A percentile compares a stretch with the other conserved stretches of the same genome.
These are phyloP conservation scores for Batkoa obscura DNA, from an alignment of 371 early-diverging fungal species.

Conservation along the genomic window DNA sequence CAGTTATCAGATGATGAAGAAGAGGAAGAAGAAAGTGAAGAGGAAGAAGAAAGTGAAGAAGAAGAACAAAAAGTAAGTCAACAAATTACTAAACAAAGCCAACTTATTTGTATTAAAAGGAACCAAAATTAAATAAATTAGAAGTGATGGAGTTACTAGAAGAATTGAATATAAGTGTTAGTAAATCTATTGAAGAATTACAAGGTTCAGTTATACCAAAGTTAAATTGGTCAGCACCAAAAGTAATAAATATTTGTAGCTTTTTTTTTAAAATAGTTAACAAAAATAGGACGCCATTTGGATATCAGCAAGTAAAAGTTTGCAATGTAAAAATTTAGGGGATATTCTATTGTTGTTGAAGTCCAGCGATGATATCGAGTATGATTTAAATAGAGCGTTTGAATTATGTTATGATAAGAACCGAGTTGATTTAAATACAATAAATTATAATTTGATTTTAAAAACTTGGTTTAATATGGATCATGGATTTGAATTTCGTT, in stretches of 20 bases:
- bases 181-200: too few species aligned
- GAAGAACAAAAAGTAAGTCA: too few species aligned
- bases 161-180: too few species aligned
- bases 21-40: too few species aligned
- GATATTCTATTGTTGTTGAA: slow-evolving; percentile 80
- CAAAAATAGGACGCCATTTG: slow-evolving; percentile 61
- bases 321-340: slow-evolving; percentile 48
- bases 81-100: too few species aligned
- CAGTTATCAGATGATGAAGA: too few species aligned
- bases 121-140: too few species aligned
- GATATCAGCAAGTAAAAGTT: slow-evolving; percentile 57
- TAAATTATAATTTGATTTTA: slow-evolving; percentile 44
- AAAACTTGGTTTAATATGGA: slow-evolving; percentile 66
- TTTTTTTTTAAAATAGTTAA: background rate
- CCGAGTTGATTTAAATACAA: slow-evolving; percentile 5
- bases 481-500: slow-evolving; percentile 83
- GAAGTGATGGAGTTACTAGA: too few species aligned
- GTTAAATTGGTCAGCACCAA: slow-evolving; percentile 84
- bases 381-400: slow-evolving; percentile 64
- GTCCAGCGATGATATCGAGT: slow-evolving; percentile 67
- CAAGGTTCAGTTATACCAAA: slow-evolving; percentile 87
- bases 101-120: too few species aligned
- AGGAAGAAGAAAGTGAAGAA: too few species aligned
- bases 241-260: slow-evolving; percentile 16
- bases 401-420: slow-evolving; percentile 25